A percentile compares a stretch with the other conserved stretches of the same genome.
Conservation (phyloP, 176 grass and related monocot species). For the Dactylis glomerata region DNA sequence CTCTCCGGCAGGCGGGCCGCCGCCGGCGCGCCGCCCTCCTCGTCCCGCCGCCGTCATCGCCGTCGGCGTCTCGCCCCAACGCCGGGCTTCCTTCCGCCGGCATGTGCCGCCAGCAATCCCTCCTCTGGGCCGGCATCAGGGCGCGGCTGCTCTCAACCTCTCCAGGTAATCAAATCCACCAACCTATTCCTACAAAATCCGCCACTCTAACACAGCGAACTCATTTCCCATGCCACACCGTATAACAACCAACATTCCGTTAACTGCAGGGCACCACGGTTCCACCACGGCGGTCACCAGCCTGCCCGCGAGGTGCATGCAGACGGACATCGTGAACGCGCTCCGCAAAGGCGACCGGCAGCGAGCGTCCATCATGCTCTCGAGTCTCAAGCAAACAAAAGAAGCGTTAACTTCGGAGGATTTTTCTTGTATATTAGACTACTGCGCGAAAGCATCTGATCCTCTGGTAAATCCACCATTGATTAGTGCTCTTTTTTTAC, state of each 20-base stretch:
- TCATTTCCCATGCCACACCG: too few relatives aligned
- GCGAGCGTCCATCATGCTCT: conserved; percentile 66
- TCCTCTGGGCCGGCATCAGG: neutral
- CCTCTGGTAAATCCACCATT: conserved; percentile 61
- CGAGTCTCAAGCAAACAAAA: conserved; percentile 44
- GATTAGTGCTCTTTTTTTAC: conserved; percentile 7
- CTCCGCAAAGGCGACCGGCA: conserved; percentile 69
- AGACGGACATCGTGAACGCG: conserved; percentile 66
- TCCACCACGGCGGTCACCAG: conserved; percentile 18
- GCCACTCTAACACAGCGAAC: too few relatives aligned
- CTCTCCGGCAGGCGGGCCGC: neutral
- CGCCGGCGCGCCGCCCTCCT: neutral
- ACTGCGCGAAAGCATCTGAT: conserved; percentile 66
- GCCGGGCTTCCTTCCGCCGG: neutral
- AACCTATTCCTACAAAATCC: neutral
- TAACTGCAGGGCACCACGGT: conserved; percentile 46
- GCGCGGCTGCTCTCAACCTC: neutral
- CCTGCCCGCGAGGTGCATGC: conserved; percentile 35
- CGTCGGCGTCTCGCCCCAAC: neutral
- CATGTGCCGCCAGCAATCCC: neutral
- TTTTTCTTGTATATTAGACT: conserved; percentile 82
- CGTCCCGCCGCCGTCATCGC: neutral
- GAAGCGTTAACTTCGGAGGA: conserved; percentile 40
- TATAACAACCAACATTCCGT: neutral
- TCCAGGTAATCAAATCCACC: neutral